phyloP scores from a whole-genome alignment of 257 asterid species.

The Apocynum venetum region DNA sequence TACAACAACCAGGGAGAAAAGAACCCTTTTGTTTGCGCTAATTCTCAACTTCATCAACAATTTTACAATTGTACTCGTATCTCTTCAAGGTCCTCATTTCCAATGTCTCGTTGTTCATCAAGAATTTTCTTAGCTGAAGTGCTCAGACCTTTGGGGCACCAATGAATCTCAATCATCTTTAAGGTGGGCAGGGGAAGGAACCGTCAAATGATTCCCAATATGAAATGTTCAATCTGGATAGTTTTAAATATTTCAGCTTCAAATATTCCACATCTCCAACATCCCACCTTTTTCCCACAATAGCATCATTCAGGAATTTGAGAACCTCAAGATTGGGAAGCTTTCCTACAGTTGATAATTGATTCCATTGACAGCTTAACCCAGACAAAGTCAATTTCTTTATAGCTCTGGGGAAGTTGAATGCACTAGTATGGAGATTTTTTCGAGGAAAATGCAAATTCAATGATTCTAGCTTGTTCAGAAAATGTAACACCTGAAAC shows the following conservation, averaged over 20 bases:
- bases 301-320: neutral
- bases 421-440: neutral
- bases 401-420: neutral
- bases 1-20: too few relatives aligned
- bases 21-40: too few relatives aligned
- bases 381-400: neutral
- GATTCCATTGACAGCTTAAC: neutral
- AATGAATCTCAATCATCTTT: neutral
- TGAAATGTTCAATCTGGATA: neutral
- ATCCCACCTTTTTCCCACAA: too few relatives aligned
- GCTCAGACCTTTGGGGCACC: neutral
- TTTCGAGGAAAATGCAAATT: neutral
- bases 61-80: too few relatives aligned
- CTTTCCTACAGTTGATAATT: neutral
- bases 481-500: neutral
- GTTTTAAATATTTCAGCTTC: neutral
- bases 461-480: neutral
- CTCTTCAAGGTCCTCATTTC: too few relatives aligned
- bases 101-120: neutral
- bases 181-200: too few relatives aligned
- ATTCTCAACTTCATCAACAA: too few relatives aligned
- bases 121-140: neutral
- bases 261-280: neutral
- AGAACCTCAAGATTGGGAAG: slow-evolving; percentile 3
- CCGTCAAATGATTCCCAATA: too few relatives aligned